Conservation (phyloP, 1,284 basidiomycete genomes). For the Trichosporon ovoides region DNA sequence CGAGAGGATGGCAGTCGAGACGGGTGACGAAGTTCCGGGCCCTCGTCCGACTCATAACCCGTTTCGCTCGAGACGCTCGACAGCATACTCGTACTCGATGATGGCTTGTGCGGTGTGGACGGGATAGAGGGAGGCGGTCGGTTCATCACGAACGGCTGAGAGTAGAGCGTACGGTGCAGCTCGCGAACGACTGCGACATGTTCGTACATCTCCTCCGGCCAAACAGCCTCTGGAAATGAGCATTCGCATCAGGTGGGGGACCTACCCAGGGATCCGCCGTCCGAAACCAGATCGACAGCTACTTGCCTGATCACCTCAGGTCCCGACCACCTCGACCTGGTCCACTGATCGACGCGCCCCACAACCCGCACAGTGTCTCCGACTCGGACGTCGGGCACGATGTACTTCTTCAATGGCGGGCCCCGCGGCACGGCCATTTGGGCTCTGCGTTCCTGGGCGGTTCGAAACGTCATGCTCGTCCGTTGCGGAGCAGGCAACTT, state of each 20-base stretch:
- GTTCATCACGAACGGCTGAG: conserved; percentile 31
- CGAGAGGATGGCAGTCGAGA: conserved; percentile 29
- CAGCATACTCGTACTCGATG: conserved; percentile 8
- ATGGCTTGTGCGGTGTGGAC: not conserved
- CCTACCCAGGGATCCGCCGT: conserved; percentile 34
- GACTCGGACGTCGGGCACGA: conserved; percentile 33
- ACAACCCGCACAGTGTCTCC: conserved; percentile 39
- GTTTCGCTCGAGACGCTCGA: conserved; percentile 21
- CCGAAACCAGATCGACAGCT: conserved; percentile 31
- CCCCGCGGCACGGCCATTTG: not conserved
- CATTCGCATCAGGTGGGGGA: fast-evolving
- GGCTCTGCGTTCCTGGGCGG: conserved; percentile 4
- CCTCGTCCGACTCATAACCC: conserved; percentile 13
- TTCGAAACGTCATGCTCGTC: not conserved
- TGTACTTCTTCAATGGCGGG: conserved; percentile 18
- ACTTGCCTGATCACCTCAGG: conserved; percentile 34
- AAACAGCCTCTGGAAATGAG: conserved; percentile 31
- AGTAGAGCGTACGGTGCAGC: conserved; percentile 33
- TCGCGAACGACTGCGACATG: conserved; percentile 23
- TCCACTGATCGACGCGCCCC: conserved; percentile 39
- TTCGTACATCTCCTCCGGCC: conserved; percentile 32
- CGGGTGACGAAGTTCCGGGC: conserved; percentile 31
- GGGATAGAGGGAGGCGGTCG: not conserved
- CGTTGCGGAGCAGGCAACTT: not conserved
- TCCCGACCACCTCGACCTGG: conserved; percentile 7